Conservation (phyloP, 2,329 filamentous ascomycete species). For the Reticulascus tulasneorum region DNA sequence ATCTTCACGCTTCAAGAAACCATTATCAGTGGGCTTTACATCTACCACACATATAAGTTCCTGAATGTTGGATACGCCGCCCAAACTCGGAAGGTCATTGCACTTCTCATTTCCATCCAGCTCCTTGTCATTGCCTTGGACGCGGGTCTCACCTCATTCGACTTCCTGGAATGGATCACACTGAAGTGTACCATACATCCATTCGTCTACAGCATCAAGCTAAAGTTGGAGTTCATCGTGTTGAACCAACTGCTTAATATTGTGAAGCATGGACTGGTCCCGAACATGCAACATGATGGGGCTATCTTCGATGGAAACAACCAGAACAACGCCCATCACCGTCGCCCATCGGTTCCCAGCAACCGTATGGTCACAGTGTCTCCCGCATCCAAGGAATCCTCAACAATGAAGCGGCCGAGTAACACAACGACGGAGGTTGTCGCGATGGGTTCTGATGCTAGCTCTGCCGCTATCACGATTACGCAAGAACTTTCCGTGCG, state of each 20-base stretch:
- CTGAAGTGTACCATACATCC: slow-evolving; percentile 18
- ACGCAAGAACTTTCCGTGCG: no score
- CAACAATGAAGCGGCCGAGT: no score
- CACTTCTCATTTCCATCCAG: slow-evolving; percentile 33
- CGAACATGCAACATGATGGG: no score
- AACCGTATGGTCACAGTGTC: no score
- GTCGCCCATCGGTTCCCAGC: no score
- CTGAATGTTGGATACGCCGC: slow-evolving; percentile 6
- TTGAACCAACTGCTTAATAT: slow-evolving; percentile 27
- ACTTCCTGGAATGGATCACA: slow-evolving; percentile 16
- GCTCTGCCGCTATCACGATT: no score
- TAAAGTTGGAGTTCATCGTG: slow-evolving; percentile 32
- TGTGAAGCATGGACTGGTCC: no score
- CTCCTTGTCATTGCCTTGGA: slow-evolving; percentile 32
- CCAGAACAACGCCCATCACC: no score
- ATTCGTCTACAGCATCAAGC: slow-evolving; percentile 29
- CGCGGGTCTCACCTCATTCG: slow-evolving; percentile 16
- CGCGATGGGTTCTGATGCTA: no score
- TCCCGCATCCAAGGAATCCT: no score
- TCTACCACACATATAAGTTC: slow-evolving; percentile 47
- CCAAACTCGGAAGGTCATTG: slow-evolving; percentile 21
- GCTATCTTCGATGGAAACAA: no score
- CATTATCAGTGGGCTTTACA: slow-evolving; percentile 49
- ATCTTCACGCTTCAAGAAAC: slow-evolving; percentile 54
- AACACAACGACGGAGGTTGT: no score